These are phyloP conservation scores for Didymosphaeria variabile DNA, from an alignment of 2,329 filamentous ascomycete genomes.

Conservation along the genomic window DNA sequence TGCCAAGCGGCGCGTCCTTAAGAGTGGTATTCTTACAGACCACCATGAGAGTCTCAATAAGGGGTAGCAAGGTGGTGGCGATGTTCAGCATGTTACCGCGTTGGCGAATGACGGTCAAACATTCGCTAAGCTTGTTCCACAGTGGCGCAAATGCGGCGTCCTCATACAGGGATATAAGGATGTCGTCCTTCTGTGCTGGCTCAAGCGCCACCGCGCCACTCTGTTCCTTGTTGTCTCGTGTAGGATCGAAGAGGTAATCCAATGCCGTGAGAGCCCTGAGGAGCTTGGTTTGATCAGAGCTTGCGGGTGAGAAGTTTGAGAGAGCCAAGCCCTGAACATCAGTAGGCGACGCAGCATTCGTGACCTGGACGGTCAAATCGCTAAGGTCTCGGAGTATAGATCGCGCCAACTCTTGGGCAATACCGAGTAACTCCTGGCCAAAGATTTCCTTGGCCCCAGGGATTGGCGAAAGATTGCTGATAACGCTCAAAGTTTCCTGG, in stretches of 20 bases:
- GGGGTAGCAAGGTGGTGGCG: constrained; percentile 89
- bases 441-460: constrained; percentile 89
- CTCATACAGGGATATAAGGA: constrained; percentile 88
- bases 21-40: constrained; percentile 97
- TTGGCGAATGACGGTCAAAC: constrained; percentile 85
- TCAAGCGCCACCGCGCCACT: constrained; percentile 61
- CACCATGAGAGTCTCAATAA: constrained; percentile 98
- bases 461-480: constrained; percentile 95
- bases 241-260: constrained; percentile 93
- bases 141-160: constrained; percentile 88
- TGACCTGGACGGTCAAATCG: constrained; percentile 84
- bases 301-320: constrained; percentile 93
- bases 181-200: constrained; percentile 77
- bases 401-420: constrained; percentile 84
- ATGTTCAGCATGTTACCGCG: constrained; percentile 97
- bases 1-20: constrained; percentile 67
- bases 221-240: constrained; percentile 63
- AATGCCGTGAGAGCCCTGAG: constrained; percentile 91
- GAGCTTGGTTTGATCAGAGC: constrained; percentile 95
- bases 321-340: constrained; percentile 95
- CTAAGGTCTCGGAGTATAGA: constrained; percentile 86
- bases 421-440: constrained; percentile 88
- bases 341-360: constrained; percentile 85
- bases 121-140: constrained; percentile 92
- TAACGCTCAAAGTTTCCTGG: constrained; percentile 96